These are phyloP conservation scores for Suillus weaverae DNA, from an alignment of 768 basidiomycete genomes.

Conservation along the genomic window DNA sequence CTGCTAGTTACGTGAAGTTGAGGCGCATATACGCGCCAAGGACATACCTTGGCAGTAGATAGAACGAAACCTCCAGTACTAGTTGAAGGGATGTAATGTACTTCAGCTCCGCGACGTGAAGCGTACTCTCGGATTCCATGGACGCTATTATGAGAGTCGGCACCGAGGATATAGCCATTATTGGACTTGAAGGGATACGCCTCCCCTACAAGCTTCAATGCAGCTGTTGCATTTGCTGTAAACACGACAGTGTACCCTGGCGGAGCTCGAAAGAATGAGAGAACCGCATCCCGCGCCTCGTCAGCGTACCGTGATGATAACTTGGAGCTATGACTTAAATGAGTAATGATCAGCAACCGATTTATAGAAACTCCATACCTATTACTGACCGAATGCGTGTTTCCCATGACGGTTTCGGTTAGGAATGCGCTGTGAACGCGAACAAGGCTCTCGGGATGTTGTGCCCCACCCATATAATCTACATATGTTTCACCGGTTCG, in stretches of 20 bases:
- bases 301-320: conserved; percentile 64
- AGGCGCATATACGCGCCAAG: conserved; percentile 20
- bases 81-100: conserved; percentile 66
- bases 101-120: conserved; percentile 48
- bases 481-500: conserved; percentile 72
- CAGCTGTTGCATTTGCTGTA: conserved; percentile 76
- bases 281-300: conserved; percentile 70
- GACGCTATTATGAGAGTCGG: conserved; percentile 83
- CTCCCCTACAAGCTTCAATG: conserved; percentile 82
- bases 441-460: conserved; percentile 79
- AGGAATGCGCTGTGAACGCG: conserved; percentile 71
- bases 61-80: conserved; percentile 64
- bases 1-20: not conserved
- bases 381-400: conserved; percentile 82
- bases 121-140: conserved; percentile 82
- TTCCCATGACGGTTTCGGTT: conserved; percentile 65
- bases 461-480: conserved; percentile 83
- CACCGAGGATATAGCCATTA: conserved; percentile 65
- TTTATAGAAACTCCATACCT: conserved; percentile 45
- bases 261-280: conserved; percentile 76
- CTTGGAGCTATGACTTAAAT: conserved; percentile 52
- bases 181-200: conserved; percentile 66
- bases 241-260: conserved; percentile 80
- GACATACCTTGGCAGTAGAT: conserved; percentile 56
- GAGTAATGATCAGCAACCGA: not conserved